phyloP scores from a whole-genome alignment of 2,329 filamentous ascomycete genomes.

The Epichloe elymi region DNA sequence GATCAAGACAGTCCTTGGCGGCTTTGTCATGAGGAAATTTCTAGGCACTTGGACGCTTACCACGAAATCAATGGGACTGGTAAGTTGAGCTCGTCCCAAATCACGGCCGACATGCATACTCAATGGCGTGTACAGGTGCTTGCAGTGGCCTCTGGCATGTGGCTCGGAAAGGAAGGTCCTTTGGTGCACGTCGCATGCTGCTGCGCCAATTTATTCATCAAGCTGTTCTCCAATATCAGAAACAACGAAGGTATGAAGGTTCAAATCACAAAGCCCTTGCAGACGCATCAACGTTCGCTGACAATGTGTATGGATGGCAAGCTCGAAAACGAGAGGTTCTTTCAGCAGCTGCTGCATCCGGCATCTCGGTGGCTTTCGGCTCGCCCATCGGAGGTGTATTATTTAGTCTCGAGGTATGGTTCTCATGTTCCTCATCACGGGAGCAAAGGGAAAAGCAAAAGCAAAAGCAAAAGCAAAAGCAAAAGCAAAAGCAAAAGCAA shows the following conservation, averaged over 20 bases:
- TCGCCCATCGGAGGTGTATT: slow-evolving; percentile 88
- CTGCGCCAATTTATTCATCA: slow-evolving; percentile 89
- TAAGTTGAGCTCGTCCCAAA: slow-evolving; percentile 26
- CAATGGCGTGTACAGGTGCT: slow-evolving; percentile 46
- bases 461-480: not conserved
- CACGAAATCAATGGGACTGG: slow-evolving; percentile 80
- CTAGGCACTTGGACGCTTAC: slow-evolving; percentile 78
- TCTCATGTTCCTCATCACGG: not conserved
- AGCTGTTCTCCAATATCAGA: slow-evolving; percentile 66
- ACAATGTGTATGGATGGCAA: slow-evolving; percentile 17
- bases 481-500: not conserved
- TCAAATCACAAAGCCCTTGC: not conserved
- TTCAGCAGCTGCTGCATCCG: slow-evolving; percentile 81
- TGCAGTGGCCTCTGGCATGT: slow-evolving; percentile 85
- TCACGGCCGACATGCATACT: not conserved
- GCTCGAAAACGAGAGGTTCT: slow-evolving; percentile 87
- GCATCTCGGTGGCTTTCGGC: slow-evolving; percentile 88
- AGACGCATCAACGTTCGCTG: not conserved
- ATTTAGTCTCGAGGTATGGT: slow-evolving; percentile 73
- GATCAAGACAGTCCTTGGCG: slow-evolving; percentile 90
- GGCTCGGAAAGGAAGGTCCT: slow-evolving; percentile 92
- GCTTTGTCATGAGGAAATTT: slow-evolving; percentile 82
- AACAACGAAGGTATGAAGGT: slow-evolving; percentile 61
- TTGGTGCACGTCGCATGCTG: slow-evolving; percentile 95
- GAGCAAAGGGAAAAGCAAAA: not conserved